Base-by-base conservation (phyloP, 352 stramenopile species). In the Aphanomyces invadans region DNA sequence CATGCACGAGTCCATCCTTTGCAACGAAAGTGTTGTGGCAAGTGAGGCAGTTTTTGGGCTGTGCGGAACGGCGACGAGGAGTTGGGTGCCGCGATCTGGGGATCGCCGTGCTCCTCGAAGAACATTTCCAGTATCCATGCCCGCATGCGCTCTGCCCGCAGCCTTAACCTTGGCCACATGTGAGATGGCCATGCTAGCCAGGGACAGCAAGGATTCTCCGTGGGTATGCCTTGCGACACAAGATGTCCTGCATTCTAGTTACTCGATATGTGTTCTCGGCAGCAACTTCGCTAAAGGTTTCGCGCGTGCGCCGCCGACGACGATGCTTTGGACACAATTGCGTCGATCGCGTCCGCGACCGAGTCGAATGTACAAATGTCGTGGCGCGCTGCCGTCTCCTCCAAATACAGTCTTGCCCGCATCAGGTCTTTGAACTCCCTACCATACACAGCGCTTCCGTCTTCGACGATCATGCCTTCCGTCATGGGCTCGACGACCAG, bases 301-400 rank as follows among this genome's bases (percentile, higher is more conserved):
- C n/a, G n/a, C n/a, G n/a, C n/a, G n/a, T n/a, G n/a, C n/a, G n/a
- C n/a, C n/a, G n/a, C n/a, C n/a, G n/a, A n/a, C n/a, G n/a, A n/a
- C n/a, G n/a, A n/a, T 23, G 55, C 55, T 31, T 46, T 49, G 55
- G 23, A 32, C 11, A 90, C 66, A 62, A 94, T 88, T 52, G 72
- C 79, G 38, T 82, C 73, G 25, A 94, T 74, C 4, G 86, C 83
- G 19, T 77, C 63, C 1, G 71, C 70, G 11, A 92, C 83, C 0
- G 79, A 90, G 51, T 79, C 62, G 56, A 92, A 91, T 36, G 95
- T 78, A 11, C 79, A 73, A 4, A 92, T 77, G 62, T 89, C 75
- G 69, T 92, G 83, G 31, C 88, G 83, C 65, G 88, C 76, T 1
- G 88, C 88, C 71, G 89, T 92, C 66, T 96, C 88, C n/a, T 76